Evolutionary conservation across 163 green algal species (phyloP), one percentile per base, ranked within the genome.

Genomic region (Volvox carteri): DNA sequence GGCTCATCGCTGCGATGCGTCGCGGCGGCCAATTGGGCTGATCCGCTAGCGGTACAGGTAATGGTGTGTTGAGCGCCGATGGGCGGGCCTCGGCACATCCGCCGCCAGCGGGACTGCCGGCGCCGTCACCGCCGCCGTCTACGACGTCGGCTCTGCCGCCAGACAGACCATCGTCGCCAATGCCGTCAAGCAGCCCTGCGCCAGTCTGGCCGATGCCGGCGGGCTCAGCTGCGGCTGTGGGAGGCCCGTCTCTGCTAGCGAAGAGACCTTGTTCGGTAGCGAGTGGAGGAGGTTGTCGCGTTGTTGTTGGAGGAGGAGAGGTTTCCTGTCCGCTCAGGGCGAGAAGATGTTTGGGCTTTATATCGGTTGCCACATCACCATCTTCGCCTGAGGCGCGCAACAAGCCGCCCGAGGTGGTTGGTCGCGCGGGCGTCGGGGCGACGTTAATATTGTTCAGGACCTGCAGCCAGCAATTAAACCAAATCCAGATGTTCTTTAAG

Each of bases 371-470:
- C 12, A 52, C 1, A 52, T 84, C 75, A n/a, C 33, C 30, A 4
- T 23, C 30, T 2, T 84, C 75, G 48, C 11, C 18, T 37, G 48
- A 11, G 48, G 2, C 37, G 48, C 50, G 75, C 30, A 52, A 52
- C 75, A 50, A 30, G 9, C 75, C 75, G 30, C 48, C 75, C 0
- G 75, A 84, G 11, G 35, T 56, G 30, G 75, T 33, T 37, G 25
- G 75, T 5, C 41, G 75, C 30, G 46, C 48, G 37, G 52, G n/a
- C 28, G 50, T 48, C 21, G 56, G 19, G 60, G 70, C 52, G 4
- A 28, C 18, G 25, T 75, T 86, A 12, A 86, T 86, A n/a, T 54
- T 54, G 44, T 77, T 86, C 0, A 86, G 60, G 12, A 86, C 78
- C 78, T 86, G 78, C 37, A 16, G 48, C 58, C n/a, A 23, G 58